phyloP scores from a whole-genome alignment of 169 alveolate species.

The Cryptosporidium meleagridis region DNA sequence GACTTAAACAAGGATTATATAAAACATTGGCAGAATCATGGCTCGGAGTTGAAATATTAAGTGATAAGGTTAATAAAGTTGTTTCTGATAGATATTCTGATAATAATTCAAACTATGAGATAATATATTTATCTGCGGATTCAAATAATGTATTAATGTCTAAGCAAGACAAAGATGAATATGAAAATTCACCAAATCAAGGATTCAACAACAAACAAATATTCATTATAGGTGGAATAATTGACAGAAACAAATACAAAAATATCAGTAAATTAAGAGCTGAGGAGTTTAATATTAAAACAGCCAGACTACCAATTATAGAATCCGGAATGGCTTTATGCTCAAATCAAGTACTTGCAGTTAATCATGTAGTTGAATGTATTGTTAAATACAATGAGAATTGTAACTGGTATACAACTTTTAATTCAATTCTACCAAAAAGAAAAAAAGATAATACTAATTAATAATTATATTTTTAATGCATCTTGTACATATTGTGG shows the following conservation, averaged over 20 bases:
- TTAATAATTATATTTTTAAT: not conserved
- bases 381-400: conserved; percentile 39
- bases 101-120: not conserved
- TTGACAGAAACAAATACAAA: conserved; percentile 77
- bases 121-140: conserved; percentile 77
- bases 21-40: conserved; percentile 51
- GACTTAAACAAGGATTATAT: conserved; percentile 43
- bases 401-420: conserved; percentile 25
- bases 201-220: conserved; percentile 47
- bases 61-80: not conserved
- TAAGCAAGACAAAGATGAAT: not conserved
- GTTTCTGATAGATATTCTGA: not conserved
- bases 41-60: conserved; percentile 59
- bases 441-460: conserved; percentile 7
- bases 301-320: conserved; percentile 76
- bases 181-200: not conserved
- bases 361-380: conserved; percentile 74
- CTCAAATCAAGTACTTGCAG: conserved; percentile 55
- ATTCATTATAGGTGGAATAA: conserved; percentile 78
- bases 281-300: conserved; percentile 58
- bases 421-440: conserved; percentile 45
- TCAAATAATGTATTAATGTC: conserved; percentile 69
- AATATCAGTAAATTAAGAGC: conserved; percentile 75
- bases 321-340: conserved; percentile 55
- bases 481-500: conserved; percentile 66